Base-by-base conservation (phyloP, 2,329 filamentous ascomycete species). In the Fusarium sp. region DNA sequence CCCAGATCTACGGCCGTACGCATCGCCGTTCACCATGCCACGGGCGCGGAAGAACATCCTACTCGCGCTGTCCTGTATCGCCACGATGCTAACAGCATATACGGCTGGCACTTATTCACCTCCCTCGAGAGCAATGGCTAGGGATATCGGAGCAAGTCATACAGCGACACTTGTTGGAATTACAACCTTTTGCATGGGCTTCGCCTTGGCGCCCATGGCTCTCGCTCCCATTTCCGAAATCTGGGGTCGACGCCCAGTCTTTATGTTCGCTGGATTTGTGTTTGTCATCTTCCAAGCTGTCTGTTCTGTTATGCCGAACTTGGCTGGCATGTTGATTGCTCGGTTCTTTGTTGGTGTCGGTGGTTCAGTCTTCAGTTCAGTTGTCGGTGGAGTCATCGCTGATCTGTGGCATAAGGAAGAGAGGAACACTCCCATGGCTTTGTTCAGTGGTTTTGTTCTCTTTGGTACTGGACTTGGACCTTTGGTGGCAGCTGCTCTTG, bases 351-450 rank as follows among this genome's bases (percentile, higher is more conserved):
- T 89, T 12, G 94, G 94, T 2, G 88, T 89, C n/a, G 92, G 92
- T 9, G 90, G 88, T 8, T 93, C 90, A 50, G 89, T 86, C 0
- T 97, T 97, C 76, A 93, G 91, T 46, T 96, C 93, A 23, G 94
- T 97, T 86, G 91, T 97, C 0, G 94, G 94, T n/a, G 94, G 94
- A 5, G 92, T 98, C 6, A 91, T 98, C 42, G 91, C 92, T 53
- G 94, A 98, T 75, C 87, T 97, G 62, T 97, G 94, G 81, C 88
- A 90, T 49, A 89, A 92, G 12, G 82, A 92, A 63, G 90, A 92
- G 46, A 86, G 95, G 34, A 97, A 98, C 74, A 93, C 91, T 0
- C 92, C 94, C 0, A 97, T 98, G 95, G 91, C 93, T 0, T 77
- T 97, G 0, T 98, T 97, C 78, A 92, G 91, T n/a, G 93, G 91